Evolutionary conservation across 805 yeast species (phyloP), one percentile per base, ranked within the genome.

Genomic region (Candida pseudoglaebosa): DNA sequence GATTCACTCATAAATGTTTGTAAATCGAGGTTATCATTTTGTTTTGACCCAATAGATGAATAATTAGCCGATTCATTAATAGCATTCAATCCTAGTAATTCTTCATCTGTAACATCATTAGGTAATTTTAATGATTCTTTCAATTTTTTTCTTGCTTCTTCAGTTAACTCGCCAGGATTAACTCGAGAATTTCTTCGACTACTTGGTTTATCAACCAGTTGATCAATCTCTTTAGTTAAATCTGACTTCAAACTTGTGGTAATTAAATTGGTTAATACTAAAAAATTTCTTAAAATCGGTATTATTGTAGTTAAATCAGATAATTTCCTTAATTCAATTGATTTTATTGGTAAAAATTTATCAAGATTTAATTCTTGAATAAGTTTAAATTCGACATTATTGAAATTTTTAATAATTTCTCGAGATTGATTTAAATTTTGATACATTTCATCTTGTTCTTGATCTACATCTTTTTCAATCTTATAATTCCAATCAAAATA

Each of bases 51-150:
- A 13, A 42, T 49, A 26, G 50, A 44, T 5, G 48, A 48, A 35
- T 34, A 49, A 4, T 47, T 34, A 3, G 54, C 48, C n/a, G 48
- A 53, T 14, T 59, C 61, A 3, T 59, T 44, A 2, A 59, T 47
- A 2, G 65, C 57, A 47, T 50, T 61, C 32, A 68, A 49, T 6
- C 65, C 62, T 15, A 62, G 39, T 9, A 67, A 50, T 44, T 68
- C 71, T 37, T 65, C 71, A 38, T 65, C 67, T 1, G 69, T 59
- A 16, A 62, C 67, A 37, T 64, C 63, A 26, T 54, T 52, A 3
- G 70, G 46, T 17, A 68, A 45, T 37, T 61, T 61, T 26, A 67
- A 53, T 3, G 70, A 53, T 24, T 61, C 61, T 32, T 58, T 59
- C 28, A 68, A 48, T 36, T 52, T 64, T 34, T 55, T 53, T 34